Percentiles rank a stretch among this genome's conserved stretches.
Evolutionary conservation across 768 basidiomycete genomes (phyloP).

Genomic region (Calocybe indica): DNA sequence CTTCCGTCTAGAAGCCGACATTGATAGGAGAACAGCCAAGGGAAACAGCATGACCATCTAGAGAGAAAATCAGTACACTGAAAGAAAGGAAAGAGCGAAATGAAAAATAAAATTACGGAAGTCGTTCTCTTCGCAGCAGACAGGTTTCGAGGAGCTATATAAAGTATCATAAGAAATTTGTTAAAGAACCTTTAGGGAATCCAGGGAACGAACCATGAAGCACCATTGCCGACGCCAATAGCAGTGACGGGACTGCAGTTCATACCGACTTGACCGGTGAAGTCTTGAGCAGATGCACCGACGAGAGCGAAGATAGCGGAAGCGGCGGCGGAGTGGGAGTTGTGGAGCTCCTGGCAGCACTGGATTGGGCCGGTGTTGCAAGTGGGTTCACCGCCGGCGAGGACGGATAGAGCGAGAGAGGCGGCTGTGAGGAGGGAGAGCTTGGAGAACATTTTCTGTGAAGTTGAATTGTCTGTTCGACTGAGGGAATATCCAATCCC

Average conservation of each 20-base stretch:
- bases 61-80: not conserved
- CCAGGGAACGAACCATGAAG: not conserved
- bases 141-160: not conserved
- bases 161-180: not conserved
- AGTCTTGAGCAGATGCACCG: not conserved
- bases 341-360: constrained; percentile 1
- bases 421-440: not conserved
- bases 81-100: not conserved
- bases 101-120: not conserved
- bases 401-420: constrained; percentile 2
- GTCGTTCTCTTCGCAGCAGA: constrained; percentile 4
- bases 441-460: constrained; percentile 3
- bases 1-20: not conserved
- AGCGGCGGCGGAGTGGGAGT: not conserved
- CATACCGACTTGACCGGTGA: not conserved
- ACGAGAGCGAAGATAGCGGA: not conserved
- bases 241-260: not conserved
- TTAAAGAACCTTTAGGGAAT: no score
- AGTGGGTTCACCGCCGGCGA: not conserved
- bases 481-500: no score
- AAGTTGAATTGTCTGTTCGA: not conserved
- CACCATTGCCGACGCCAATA: not conserved
- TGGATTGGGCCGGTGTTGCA: constrained; percentile 3
- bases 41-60: not conserved
- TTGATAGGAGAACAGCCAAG: constrained; percentile 4